Evolutionary conservation across 345 rosid genomes (phyloP), one percentile per base, ranked within the genome.

Genomic region (Conringia planisiliqua): DNA sequence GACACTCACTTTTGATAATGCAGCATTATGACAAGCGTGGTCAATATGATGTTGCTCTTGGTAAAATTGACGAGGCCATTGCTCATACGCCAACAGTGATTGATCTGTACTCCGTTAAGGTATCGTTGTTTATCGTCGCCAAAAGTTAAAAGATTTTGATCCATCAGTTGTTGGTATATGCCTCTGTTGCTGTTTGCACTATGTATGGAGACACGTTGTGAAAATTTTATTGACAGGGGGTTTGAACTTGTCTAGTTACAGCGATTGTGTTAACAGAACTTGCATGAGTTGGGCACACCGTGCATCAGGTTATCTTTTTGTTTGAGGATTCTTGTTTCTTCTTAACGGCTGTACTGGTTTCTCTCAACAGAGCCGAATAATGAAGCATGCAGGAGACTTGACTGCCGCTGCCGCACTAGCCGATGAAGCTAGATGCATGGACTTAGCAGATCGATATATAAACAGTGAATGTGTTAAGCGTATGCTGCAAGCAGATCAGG

Each of bases 391-490:
- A 43, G 99, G 98, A 72, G 99, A 96, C 82, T 77, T 88, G 81
- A 76, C 83, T 46, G 95, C 95, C 29, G 97, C 98, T 39, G 93
- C 98, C 39, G 86, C 95, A 61, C 88, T 96, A 82, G 98, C 98
- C 9, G 99, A 96, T 86, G 99, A 96, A 88, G 98, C 99, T 78
- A 82, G 99, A 80, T 86, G 97, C 79, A 96, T 96, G 99, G 99
- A 96, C 85, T 87, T 96, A 72, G 97, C 98, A 9, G 99, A 96
- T 71, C 89, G 98, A 39, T 96, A 90, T 63, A 79, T 92, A 59
- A 96, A 96, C 73, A 96, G 99, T 83, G 95, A 90, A 87, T 89
- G 95, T 57, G 96, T 92, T 67, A 96, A 93, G 89, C 90, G 98
- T 17, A 96, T 96, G 98, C 85, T 96, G 74, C 96, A 92, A 82